phyloP scores from a whole-genome alignment of 306 rosid genomes.

The Dalbergia cultrata region DNA sequence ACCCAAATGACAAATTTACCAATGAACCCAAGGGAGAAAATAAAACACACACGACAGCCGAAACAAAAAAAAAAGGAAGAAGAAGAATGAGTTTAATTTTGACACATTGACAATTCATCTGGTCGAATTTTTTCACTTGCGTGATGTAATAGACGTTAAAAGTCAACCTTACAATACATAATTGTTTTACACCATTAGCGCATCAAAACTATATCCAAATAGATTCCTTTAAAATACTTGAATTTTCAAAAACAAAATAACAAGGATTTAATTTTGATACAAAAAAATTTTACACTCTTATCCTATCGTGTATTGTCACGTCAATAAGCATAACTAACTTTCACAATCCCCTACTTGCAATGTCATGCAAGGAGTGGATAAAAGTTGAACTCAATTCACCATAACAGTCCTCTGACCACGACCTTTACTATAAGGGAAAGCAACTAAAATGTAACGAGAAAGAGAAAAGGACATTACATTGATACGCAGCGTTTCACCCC shows the following conservation, averaged over 20 bases:
- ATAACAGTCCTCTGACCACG: not conserved
- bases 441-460: not conserved
- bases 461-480: conserved; percentile 65
- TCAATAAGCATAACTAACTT: no score
- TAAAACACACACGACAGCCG: not conserved
- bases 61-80: no score
- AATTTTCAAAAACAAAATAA: not conserved
- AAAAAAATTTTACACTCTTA: no score
- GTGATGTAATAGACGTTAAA: no score
- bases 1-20: not conserved
- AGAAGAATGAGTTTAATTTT: not conserved
- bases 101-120: no score
- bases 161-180: no score
- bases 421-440: not conserved
- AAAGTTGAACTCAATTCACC: no score
- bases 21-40: not conserved
- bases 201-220: not conserved
- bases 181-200: not conserved
- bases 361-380: no score
- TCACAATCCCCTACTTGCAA: no score
- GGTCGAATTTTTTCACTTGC: no score
- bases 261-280: no score
- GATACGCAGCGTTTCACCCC: conserved; percentile 95
- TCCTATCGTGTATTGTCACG: no score
- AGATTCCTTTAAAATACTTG: not conserved